Conservation (phyloP, 441 rosid species). For the Bruguiera hainesii region DNA sequence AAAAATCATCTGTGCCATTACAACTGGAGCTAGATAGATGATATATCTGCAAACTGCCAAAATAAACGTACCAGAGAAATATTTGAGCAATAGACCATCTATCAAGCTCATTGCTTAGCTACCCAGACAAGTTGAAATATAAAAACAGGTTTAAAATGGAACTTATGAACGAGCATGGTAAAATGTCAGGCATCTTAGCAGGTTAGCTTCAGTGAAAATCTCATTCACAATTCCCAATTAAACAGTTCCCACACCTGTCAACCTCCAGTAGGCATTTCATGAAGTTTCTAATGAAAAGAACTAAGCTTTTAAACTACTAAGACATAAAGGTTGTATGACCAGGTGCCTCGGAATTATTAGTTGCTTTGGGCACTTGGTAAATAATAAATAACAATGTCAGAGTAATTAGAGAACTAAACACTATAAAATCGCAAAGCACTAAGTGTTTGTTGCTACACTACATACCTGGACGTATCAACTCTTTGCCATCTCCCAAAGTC, state of each 20-base stretch:
- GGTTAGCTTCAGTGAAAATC: neutral
- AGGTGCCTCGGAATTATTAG: neutral
- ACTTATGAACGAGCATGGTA: neutral
- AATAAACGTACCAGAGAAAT: neutral
- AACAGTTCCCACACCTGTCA: neutral
- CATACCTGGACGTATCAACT: conserved; percentile 79
- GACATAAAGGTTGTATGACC: neutral
- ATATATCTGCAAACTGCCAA: conserved; percentile 57
- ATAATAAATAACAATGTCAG: neutral
- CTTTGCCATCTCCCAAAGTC: conserved; percentile 86
- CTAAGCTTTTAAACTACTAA: neutral
- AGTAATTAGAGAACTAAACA: neutral
- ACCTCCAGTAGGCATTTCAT: neutral
- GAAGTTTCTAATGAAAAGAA: neutral
- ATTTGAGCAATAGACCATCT: neutral
- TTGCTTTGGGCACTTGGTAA: neutral
- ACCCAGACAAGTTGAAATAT: neutral
- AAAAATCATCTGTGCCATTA: conserved; percentile 71
- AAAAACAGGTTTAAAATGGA: neutral
- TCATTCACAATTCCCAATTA: neutral
- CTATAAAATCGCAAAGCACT: conserved; percentile 3
- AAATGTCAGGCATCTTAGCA: neutral
- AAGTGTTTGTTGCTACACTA: neutral
- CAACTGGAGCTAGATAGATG: conserved; percentile 58
- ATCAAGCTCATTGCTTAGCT: neutral